Base-by-base conservation (phyloP, 2,329 filamentous ascomycete genomes). In the Aspergillus fijiensis region DNA sequence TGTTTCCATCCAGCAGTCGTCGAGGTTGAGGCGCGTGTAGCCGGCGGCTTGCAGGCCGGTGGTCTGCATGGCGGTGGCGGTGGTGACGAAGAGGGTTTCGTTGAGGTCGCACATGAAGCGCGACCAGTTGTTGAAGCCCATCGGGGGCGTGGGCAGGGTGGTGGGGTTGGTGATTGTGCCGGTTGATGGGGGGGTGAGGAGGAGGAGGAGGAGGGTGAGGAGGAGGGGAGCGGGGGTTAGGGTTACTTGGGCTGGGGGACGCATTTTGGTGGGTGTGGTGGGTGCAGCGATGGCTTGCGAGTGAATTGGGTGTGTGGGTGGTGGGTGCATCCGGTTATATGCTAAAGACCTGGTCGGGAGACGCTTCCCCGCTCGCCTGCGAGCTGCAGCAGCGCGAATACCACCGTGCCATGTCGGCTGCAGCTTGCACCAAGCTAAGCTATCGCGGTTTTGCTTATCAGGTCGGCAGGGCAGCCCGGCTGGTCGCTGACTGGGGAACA, bases 111-210 rank as follows among this genome's bases (percentile, higher is more conserved):
- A 82, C 71, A 74, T 72, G 67, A 80, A 80, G 39, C 79, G 77
- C 1, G 80, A 73, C 81, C 81, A 84, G 63, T 80, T 80, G 67
- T 82, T 82, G 73, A 81, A 84, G 25, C 80, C 81, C 81, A 83
- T 83, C 10, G 81, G 80, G 1, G 81, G 79, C 4, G 72, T 70
- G 25, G 75, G 66, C 29, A 77, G 69, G 33, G 33, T 57, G 5
- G 66, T 61, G 21, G 63, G 60, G 16, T 62, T 59, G 5, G 67
- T 53, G 19, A 67, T 69, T 27, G 70, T 67, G n/a, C 60, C 42
- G 5, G 42, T 23, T n/a, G 21, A 27, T 9, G 29, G 11, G 1
- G 45, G n/a, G 1, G n/a, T 33, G 21, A 27, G 14, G 12, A 60
- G 1, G 19, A 19, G 19, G 1, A 35, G 11, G 6, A 16, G n/a